Conservation (phyloP, 2,329 filamentous ascomycete species). For the Colletotrichum sp. region DNA sequence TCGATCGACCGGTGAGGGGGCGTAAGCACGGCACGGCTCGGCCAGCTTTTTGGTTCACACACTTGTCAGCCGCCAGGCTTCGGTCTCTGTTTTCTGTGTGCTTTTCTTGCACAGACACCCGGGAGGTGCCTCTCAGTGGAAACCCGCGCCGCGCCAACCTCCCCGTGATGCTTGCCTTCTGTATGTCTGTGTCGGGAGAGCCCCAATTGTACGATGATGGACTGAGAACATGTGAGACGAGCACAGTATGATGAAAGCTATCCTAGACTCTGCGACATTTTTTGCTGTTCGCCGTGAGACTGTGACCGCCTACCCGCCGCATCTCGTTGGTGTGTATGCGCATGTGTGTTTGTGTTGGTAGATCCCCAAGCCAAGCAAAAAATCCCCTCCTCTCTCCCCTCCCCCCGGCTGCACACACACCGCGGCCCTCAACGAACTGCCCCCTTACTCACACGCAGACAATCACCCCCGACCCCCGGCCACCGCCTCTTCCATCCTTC, state of each 20-base stretch:
- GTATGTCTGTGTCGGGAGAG: background rate
- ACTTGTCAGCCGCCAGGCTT: background rate
- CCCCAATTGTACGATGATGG: background rate
- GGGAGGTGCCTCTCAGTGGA: background rate
- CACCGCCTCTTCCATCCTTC: background rate
- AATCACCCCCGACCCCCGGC: background rate
- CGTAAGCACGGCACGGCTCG: constrained; percentile 20
- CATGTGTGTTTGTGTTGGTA: background rate
- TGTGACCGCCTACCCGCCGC: background rate
- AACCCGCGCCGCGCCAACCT: background rate
- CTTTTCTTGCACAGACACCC: background rate
- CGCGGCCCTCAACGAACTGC: background rate
- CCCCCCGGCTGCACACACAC: background rate
- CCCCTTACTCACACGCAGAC: background rate
- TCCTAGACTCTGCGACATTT: background rate
- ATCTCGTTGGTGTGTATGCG: background rate
- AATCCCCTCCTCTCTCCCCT: background rate
- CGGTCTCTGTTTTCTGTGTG: background rate
- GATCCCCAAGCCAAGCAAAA: background rate
- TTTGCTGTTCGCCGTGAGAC: background rate
- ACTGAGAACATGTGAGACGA: background rate
- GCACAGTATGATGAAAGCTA: background rate
- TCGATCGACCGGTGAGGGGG: constrained; percentile 11
- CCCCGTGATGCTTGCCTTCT: background rate
- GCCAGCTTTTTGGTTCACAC: background rate